Evolutionary conservation across 352 stramenopile species (phyloP).

Genomic region (Phytopythium helicoides): DNA sequence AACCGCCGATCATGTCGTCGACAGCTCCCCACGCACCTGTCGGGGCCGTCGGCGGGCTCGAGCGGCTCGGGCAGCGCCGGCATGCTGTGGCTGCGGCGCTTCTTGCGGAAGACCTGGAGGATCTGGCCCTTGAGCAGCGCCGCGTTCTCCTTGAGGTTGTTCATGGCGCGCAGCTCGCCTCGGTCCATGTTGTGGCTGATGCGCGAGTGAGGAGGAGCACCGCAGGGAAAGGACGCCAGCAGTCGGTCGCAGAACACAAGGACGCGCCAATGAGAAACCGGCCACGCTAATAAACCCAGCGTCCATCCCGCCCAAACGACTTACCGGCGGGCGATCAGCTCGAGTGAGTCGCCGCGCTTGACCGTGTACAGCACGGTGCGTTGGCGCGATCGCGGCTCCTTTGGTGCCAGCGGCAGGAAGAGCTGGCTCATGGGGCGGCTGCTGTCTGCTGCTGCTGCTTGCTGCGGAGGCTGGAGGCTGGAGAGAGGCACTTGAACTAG

Average conservation of each 20-base stretch:
- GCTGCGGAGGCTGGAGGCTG: too few relatives aligned
- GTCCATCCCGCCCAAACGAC: background rate
- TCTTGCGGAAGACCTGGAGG: slow-evolving; percentile 40
- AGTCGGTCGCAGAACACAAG: background rate
- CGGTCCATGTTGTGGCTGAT: slow-evolving; percentile 48
- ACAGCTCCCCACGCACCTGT: too few relatives aligned
- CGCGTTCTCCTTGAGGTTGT: slow-evolving; percentile 39
- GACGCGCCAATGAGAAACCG: background rate
- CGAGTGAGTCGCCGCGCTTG: slow-evolving; percentile 3
- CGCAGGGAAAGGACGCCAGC: background rate
- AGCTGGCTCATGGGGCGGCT: slow-evolving; percentile 7
- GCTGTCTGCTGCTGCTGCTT: too few relatives aligned
- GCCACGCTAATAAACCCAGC: background rate
- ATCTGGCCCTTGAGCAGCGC: slow-evolving; percentile 38
- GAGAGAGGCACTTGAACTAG: too few relatives aligned
- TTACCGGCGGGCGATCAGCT: slow-evolving; percentile 4
- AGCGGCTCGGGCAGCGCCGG: slow-evolving; percentile 18
- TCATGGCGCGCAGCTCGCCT: slow-evolving; percentile 48
- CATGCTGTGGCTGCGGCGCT: slow-evolving; percentile 35
- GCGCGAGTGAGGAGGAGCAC: background rate
- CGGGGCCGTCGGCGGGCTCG: slow-evolving; percentile 2
- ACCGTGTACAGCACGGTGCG: slow-evolving; percentile 4
- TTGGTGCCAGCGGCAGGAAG: slow-evolving; percentile 4
- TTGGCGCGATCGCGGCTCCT: background rate
- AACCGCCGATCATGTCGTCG: too few relatives aligned